A percentile compares a stretch with the other conserved stretches of the same genome.
phyloP scores from a whole-genome alignment of 257 asterid species.

The Gynochthodes officinalis region DNA sequence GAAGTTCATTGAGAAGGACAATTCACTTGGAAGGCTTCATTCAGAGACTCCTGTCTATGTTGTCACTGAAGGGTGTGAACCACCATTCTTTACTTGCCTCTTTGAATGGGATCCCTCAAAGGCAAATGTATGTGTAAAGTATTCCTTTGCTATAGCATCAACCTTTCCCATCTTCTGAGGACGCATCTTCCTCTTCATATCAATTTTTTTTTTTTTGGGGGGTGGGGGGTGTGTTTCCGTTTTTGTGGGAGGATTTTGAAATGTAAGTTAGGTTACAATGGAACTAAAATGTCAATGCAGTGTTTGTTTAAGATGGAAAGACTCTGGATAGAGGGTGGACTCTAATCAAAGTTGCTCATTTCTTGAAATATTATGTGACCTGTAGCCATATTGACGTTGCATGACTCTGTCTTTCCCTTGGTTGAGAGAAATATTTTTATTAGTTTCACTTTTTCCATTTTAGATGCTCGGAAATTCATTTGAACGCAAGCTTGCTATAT shows the following conservation, averaged over 20 bases:
- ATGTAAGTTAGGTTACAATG: not conserved
- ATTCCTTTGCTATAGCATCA: constrained; percentile 2
- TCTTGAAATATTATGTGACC: not conserved
- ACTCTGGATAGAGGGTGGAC: not conserved
- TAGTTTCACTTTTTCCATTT: not conserved
- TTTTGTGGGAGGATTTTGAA: no score
- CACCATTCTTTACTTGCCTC: constrained; percentile 70
- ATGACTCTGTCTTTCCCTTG: not conserved
- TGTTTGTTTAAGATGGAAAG: no score
- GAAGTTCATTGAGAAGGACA: constrained; percentile 60
- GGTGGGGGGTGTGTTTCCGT: no score
- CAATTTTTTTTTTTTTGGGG: no score
- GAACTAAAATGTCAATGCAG: no score
- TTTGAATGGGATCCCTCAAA: constrained; percentile 78
- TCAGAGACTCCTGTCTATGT: constrained; percentile 60
- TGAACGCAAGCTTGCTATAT: constrained; percentile 70
- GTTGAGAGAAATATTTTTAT: not conserved
- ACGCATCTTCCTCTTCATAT: no score
- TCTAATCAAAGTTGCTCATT: not conserved
- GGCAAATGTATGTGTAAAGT: constrained; percentile 43
- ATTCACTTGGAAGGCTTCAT: constrained; percentile 47
- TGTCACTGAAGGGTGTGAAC: constrained; percentile 72
- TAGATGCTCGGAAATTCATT: constrained; percentile 90
- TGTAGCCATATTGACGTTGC: not conserved
- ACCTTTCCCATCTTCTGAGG: not conserved